Evolutionary conservation across 306 rosid species (phyloP), one percentile per base, ranked within the genome.

Genomic region (Arachis stenosperma): DNA sequence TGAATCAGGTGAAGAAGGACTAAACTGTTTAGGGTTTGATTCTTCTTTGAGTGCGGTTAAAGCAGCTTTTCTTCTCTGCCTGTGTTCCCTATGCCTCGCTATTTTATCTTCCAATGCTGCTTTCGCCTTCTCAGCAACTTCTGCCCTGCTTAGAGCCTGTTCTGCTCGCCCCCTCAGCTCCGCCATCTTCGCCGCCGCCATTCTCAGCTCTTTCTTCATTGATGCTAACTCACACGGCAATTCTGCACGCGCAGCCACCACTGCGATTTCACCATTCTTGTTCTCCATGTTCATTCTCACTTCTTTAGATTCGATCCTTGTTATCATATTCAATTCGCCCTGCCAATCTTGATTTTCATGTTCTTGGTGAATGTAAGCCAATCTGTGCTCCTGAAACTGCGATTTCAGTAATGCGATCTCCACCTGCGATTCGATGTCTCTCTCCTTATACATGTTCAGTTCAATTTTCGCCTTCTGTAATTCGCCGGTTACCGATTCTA

Each of bases 71-170:
- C 85, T 89, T 83, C 81, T 85, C 41, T 77, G 85, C 66, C 72
- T 84, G 2, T 87, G 79, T 69, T 87, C 90, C 66, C 75, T 69
- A 33, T 84, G 81, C 74, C 87, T 86, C 81, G 81, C 88, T 68
- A 87, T 64, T 65, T 79, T 86, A 5, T 84, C 89, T 76, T 93
- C 96, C 6, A 90, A 40, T 33, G 77, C 84, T 22, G 80, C 77
- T 71, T 89, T 93, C 13, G 89, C 90, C 74, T 81, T 89, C 93
- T 90, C 97, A 1, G 98, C 93, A 30, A 78, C 69, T 65, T 90
- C 97, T 46, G 97, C 98, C 44, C 97, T 78, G 43, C 88, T 90
- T 0, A 70, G 55, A 29, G 98, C 98, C 61, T 90, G 98, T 71
- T 87, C 98, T 40, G 93, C 88, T 1, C 96, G 88, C 17, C 76